Percentiles rank a stretch among this genome's conserved stretches.
phyloP scores from a whole-genome alignment of 768 basidiomycete species.

The Boletus sp. region DNA sequence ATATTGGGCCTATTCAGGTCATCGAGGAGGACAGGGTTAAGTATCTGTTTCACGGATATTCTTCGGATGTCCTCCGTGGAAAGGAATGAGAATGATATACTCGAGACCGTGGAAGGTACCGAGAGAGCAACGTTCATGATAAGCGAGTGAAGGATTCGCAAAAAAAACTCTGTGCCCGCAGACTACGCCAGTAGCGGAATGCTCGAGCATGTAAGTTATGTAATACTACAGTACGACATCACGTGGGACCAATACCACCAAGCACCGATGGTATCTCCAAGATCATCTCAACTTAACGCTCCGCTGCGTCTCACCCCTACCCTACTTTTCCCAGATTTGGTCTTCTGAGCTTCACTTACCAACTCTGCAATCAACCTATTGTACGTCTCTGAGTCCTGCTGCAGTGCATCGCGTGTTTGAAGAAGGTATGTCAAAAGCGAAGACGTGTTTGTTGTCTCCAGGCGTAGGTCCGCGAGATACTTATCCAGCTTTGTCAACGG shows the following conservation, averaged over 20 bases:
- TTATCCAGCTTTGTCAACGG: constrained; percentile 65
- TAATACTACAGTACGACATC: constrained; percentile 11
- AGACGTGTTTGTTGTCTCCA: constrained; percentile 74
- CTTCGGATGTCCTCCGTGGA: constrained; percentile 82
- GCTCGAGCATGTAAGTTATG: background rate
- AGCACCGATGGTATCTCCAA: background rate
- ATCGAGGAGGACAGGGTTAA: constrained; percentile 90
- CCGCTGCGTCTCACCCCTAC: constrained; percentile 47
- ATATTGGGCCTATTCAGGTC: constrained; percentile 88
- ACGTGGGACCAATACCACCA: constrained; percentile 8
- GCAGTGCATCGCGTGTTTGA: constrained; percentile 75
- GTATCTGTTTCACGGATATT: constrained; percentile 96
- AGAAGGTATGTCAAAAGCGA: constrained; percentile 74
- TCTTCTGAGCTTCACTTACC: constrained; percentile 87
- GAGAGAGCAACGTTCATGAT: constrained; percentile 89
- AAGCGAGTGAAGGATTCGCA: background rate
- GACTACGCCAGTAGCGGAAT: background rate
- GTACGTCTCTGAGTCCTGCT: constrained; percentile 86
- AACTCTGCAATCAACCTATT: constrained; percentile 89
- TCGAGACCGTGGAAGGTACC: constrained; percentile 77
- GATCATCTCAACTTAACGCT: constrained; percentile 34
- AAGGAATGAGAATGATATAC: constrained; percentile 91
- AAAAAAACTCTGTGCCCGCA: background rate
- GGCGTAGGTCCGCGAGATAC: constrained; percentile 62
- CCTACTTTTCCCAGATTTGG: constrained; percentile 61